Evolutionary conservation across 495 filamentous ascomycete species (phyloP).

Genomic region (Daldinia decipiens): DNA sequence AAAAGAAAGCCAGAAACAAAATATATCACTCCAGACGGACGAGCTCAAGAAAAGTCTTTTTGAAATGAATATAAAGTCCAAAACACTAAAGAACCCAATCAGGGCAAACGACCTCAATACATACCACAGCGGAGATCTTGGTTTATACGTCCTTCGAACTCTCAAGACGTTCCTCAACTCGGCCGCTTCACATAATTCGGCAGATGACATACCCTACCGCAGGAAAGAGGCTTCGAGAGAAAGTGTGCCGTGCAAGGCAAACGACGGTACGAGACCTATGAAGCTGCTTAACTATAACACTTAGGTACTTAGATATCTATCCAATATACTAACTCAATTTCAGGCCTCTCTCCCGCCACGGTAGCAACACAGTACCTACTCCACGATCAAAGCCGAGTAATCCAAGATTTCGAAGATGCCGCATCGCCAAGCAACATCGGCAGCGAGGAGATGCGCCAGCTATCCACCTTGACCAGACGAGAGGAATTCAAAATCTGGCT

Average conservation of each 20-base stretch:
- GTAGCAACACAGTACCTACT: neutral
- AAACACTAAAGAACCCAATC: neutral
- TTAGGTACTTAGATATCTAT: neutral
- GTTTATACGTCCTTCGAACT: neutral
- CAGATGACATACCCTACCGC: neutral
- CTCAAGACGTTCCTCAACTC: neutral
- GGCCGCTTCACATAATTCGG: neutral
- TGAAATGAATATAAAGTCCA: neutral
- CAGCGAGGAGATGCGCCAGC: neutral
- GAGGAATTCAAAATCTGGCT: neutral
- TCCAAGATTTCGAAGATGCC: neutral
- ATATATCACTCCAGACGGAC: neutral
- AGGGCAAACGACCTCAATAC: neutral
- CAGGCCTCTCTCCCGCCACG: neutral
- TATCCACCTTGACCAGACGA: neutral
- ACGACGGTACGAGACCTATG: neutral
- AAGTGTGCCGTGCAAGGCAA: neutral
- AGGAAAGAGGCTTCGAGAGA: neutral
- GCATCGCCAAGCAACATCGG: neutral
- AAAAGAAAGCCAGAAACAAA: neutral
- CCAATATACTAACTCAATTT: too few species aligned
- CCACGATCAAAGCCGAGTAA: neutral
- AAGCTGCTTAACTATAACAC: neutral
- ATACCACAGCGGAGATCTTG: neutral
- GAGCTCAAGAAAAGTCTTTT: neutral